Conservation (phyloP, 768 basidiomycete genomes). For the Trametopsis cervina region DNA sequence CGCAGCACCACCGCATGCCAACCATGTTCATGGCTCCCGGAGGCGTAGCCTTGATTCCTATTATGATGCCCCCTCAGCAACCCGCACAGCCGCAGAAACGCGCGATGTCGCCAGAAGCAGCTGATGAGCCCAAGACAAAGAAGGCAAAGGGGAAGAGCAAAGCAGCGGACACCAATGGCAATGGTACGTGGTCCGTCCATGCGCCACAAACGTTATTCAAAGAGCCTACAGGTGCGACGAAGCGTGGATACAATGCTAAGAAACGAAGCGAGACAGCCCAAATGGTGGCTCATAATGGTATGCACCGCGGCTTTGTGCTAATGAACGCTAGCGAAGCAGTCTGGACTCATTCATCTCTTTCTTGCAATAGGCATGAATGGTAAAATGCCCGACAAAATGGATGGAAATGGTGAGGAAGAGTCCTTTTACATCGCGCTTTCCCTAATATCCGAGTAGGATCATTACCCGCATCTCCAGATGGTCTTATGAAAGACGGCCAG, state of each 20-base stretch:
- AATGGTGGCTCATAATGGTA: constrained; percentile 55
- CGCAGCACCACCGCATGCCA: constrained; percentile 19
- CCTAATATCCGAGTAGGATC: background rate
- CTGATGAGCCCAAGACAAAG: constrained; percentile 38
- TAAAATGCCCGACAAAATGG: no score
- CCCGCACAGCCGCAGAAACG: constrained; percentile 27
- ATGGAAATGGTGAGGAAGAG: no score
- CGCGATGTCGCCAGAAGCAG: constrained; percentile 30
- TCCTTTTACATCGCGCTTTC: no score
- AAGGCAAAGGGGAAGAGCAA: constrained; percentile 36
- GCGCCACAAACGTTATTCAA: no score
- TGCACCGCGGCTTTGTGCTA: background rate
- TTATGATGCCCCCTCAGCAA: constrained; percentile 13
- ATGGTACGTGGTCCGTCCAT: no score
- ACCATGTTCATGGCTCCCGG: constrained; percentile 9
- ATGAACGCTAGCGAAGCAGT: no score
- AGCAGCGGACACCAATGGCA: constrained; percentile 23
- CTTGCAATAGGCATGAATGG: no score
- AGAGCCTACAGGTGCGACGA: constrained; percentile 35
- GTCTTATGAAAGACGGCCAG: background rate
- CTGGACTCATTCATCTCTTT: no score
- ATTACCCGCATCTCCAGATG: background rate
- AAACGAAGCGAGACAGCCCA: constrained; percentile 68
- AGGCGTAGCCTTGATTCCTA: constrained; percentile 4
- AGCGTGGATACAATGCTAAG: constrained; percentile 65